Conservation (phyloP, 192 early-diverging fungal genomes). For the Coemansia sp. region DNA sequence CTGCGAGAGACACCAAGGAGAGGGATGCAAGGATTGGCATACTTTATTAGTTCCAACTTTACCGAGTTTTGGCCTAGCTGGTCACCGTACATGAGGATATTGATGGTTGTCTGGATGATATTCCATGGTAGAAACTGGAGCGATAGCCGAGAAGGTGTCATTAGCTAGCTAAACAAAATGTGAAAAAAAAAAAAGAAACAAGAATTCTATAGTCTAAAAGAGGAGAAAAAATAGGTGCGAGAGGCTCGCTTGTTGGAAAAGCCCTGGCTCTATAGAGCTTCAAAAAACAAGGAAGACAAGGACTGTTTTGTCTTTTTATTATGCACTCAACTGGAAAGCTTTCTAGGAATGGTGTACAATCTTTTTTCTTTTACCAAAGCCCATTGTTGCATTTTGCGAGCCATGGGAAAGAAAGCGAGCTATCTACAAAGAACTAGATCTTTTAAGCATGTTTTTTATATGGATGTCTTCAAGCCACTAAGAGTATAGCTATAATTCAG, state of each 20-base stretch:
- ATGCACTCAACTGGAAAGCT: no score
- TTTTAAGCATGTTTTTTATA: neutral
- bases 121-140: neutral
- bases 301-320: no score
- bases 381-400: no score
- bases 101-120: neutral
- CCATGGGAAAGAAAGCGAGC: no score
- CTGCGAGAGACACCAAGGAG: neutral
- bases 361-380: no score
- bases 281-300: no score
- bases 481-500: neutral
- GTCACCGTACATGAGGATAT: neutral
- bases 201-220: neutral
- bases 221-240: neutral
- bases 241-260: no score
- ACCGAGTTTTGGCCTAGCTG: neutral
- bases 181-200: neutral
- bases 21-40: neutral
- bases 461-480: neutral
- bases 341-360: no score
- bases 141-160: neutral
- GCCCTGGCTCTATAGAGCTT: no score
- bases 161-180: neutral
- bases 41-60: neutral
- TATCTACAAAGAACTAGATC: neutral